Conservation (phyloP, 495 filamentous ascomycete genomes). For the Schizothecium vesticola region DNA sequence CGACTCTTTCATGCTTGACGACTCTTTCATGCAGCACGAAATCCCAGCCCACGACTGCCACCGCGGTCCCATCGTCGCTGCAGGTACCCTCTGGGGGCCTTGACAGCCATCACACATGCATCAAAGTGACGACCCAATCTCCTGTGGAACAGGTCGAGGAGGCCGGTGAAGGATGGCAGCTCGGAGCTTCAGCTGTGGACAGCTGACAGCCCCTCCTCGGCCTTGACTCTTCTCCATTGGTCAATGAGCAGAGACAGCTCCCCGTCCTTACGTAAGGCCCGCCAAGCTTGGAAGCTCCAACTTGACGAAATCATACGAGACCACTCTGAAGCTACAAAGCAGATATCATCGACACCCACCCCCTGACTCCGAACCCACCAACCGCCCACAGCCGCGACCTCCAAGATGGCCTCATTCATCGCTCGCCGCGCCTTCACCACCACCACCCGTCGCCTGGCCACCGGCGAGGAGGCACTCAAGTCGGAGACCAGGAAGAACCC, state of each 20-base stretch:
- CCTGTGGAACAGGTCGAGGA: background rate
- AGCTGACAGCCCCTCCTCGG: background rate
- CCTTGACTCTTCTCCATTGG: background rate
- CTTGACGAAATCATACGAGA: constrained; percentile 22
- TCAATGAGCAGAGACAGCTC: background rate
- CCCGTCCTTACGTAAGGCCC: constrained; percentile 14
- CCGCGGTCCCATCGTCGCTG: background rate
- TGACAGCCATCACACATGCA: background rate
- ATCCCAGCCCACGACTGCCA: background rate
- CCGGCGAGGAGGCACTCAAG: constrained; percentile 39
- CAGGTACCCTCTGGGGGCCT: background rate
- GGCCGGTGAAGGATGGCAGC: no score
- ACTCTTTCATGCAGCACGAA: background rate
- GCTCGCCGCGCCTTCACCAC: constrained; percentile 46
- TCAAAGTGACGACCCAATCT: background rate
- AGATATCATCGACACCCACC: constrained; percentile 10
- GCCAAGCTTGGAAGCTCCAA: constrained; percentile 9
- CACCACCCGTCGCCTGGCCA: constrained; percentile 37
- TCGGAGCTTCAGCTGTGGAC: background rate
- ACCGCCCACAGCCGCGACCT: constrained; percentile 5
- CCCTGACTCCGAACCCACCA: constrained; percentile 6
- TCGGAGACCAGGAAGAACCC: constrained; percentile 48
- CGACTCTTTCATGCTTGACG: background rate
- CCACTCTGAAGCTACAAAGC: constrained; percentile 4
- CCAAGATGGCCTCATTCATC: constrained; percentile 43